Base-by-base conservation (phyloP, 2,329 filamentous ascomycete species). In the Colletotrichum paranaense region DNA sequence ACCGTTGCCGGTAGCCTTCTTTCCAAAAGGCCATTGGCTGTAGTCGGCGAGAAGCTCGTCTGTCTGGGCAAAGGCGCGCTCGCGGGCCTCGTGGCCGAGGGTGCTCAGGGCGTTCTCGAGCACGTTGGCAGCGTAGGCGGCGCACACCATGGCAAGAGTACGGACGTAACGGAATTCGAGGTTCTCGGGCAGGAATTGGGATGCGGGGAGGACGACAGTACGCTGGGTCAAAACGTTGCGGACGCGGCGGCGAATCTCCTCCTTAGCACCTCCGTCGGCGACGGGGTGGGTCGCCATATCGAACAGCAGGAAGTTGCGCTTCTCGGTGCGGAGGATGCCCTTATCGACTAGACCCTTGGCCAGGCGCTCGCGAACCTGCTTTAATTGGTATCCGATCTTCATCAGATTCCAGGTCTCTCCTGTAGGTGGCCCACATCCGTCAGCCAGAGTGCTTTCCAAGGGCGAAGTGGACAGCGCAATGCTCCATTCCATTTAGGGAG, bases 381-480 rank as follows among this genome's bases (percentile, higher is more conserved):
- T 99, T 78, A 99, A 90, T 87, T 99, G 97, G 85, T 99, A 99
- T 82, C 97, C 97, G 79, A 99, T 99, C 88, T 99, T 99, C 97
- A 99, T 98, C 76, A 99, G 87, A 82, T 99, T 99, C 97, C 97
- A 99, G 68, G 97, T 99, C 85, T 99, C 97, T 82, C 97, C 96
- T 98, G 81, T 56, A 28, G 16, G 42, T 42, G 35, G 55, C 38
- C n/a, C 30, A 30, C 26, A 30, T 26, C 68, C 30, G 35, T 72
- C 70, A 74, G 73, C 58, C 64, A 52, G 22, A 30, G 60, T 68
- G 38, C 16, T 53, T 59, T 30, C 16, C 7, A 28, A 38, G 64
- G 30, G 38, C 38, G 16, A 55, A 56, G 35, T 52, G 63, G 35
- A 42, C 56, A 53, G 52, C 32, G 42, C 56, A 60, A 46, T 42